Percentiles rank a stretch among this genome's conserved stretches.
Evolutionary conservation across 1,284 basidiomycete genomes (phyloP).

Genomic region (Trichosporon faecale): DNA sequence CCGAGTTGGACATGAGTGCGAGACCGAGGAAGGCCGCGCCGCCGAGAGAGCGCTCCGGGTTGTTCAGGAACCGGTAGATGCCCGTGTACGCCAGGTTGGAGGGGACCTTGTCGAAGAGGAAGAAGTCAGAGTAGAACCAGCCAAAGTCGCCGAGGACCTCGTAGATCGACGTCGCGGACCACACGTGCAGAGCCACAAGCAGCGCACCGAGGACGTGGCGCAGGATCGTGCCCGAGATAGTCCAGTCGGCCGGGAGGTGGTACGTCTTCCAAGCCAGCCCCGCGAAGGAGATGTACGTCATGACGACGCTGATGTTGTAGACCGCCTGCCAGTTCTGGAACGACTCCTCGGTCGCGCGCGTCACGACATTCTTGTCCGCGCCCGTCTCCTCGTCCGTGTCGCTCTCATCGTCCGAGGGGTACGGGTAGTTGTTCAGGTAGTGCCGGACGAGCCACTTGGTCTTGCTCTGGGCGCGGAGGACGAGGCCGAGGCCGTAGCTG

Average conservation of each 20-base stretch:
- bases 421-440: conserved; percentile 87
- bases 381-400: conserved; percentile 53
- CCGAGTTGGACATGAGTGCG: conserved; percentile 82
- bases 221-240: conserved; percentile 80
- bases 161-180: conserved; percentile 85
- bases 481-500: conserved; percentile 78
- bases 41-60: conserved; percentile 88
- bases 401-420: conserved; percentile 54
- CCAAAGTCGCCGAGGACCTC: conserved; percentile 91
- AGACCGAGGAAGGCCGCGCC: conserved; percentile 93
- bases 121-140: conserved; percentile 98
- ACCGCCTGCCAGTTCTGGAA: conserved; percentile 92
- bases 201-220: conserved; percentile 82
- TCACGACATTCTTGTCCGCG: conserved; percentile 53
- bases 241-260: conserved; percentile 74
- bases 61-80: conserved; percentile 94
- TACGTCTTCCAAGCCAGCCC: conserved; percentile 86
- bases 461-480: conserved; percentile 79
- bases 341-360: conserved; percentile 80
- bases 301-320: conserved; percentile 88
- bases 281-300: conserved; percentile 86
- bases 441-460: conserved; percentile 88
- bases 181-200: conserved; percentile 81
- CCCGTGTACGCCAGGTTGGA: conserved; percentile 90
- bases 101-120: conserved; percentile 85